phyloP scores from a whole-genome alignment of 2,329 filamentous ascomycete genomes.

The Harringtonia lauricola region DNA sequence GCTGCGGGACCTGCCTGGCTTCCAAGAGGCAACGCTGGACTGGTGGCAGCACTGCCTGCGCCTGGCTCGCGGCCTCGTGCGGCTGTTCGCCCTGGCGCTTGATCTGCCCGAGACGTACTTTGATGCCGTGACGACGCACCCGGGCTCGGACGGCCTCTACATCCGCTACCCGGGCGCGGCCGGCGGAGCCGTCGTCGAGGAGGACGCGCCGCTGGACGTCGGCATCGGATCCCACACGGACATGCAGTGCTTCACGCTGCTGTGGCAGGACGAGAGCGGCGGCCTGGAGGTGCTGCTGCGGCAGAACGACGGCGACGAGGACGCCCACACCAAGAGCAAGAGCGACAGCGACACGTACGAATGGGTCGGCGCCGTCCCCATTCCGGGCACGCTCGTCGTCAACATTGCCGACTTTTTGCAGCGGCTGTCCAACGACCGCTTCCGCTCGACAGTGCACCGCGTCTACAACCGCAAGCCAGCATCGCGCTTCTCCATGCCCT shows the following conservation, averaged over 20 bases:
- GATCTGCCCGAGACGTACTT: constrained; percentile 22
- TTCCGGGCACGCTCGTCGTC: constrained; percentile 36
- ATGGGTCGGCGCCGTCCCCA: constrained; percentile 30
- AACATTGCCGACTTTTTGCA: constrained; percentile 43
- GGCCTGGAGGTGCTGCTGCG: constrained; percentile 27
- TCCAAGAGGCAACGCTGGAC: constrained; percentile 12
- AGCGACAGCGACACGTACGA: constrained; percentile 3
- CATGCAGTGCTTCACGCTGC: constrained; percentile 36
- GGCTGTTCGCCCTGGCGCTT: constrained; percentile 13
- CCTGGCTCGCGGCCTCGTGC: constrained; percentile 13
- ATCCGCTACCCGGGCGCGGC: constrained; percentile 13
- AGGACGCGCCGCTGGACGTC: constrained; percentile 17
- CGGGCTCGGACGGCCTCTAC: constrained; percentile 17
- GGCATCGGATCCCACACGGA: constrained; percentile 36
- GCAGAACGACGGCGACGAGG: background rate
- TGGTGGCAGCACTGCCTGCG: constrained; percentile 15
- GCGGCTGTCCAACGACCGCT: constrained; percentile 36
- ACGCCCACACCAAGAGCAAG: constrained; percentile 18
- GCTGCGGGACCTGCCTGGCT: constrained; percentile 13
- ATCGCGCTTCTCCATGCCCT: constrained; percentile 42
- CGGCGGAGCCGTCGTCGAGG: constrained; percentile 14
- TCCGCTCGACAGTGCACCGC: constrained; percentile 36
- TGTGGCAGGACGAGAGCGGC: constrained; percentile 33
- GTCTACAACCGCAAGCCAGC: constrained; percentile 30
- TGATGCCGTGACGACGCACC: constrained; percentile 25